Percentiles rank a stretch among this genome's conserved stretches.
These are phyloP conservation scores for Tothia fuscella DNA, from an alignment of 2,329 filamentous ascomycete species.

Conservation along the genomic window DNA sequence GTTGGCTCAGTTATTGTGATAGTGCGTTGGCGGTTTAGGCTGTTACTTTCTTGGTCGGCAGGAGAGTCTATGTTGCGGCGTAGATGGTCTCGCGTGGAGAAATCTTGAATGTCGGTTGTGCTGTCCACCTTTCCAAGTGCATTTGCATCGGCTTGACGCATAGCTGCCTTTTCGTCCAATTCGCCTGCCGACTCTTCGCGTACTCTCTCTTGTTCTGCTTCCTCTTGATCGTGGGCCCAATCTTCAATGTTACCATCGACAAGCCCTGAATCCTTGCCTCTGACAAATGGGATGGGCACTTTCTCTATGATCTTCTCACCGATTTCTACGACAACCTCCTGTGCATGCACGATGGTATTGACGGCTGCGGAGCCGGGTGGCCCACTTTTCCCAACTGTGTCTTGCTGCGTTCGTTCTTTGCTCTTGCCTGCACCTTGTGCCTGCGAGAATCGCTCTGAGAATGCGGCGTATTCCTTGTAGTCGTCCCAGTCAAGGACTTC, in stretches of 20 bases:
- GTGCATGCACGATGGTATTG: slow-evolving; percentile 16
- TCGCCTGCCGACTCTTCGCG: background rate
- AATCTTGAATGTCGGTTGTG: background rate
- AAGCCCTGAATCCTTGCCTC: slow-evolving; percentile 6
- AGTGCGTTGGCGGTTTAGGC: slow-evolving; percentile 19
- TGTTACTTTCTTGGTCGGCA: background rate
- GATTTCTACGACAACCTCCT: too few species aligned
- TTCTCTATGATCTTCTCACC: slow-evolving; percentile 12
- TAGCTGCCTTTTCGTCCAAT: slow-evolving; percentile 1
- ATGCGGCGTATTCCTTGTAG: slow-evolving; percentile 74
- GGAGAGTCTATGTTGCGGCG: slow-evolving; percentile 1
- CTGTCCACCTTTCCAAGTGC: background rate
- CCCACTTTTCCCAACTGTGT: slow-evolving; percentile 36
- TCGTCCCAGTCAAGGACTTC: slow-evolving; percentile 89
- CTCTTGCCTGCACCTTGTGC: slow-evolving; percentile 40
- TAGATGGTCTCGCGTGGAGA: slow-evolving; percentile 5
- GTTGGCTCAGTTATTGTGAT: slow-evolving; percentile 25
- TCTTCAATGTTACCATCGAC: slow-evolving; percentile 22
- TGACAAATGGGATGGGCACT: background rate
- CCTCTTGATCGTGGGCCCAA: slow-evolving; percentile 24
- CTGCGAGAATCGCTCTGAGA: slow-evolving; percentile 65
- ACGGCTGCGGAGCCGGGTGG: slow-evolving; percentile 31
- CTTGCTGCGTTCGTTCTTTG: slow-evolving; percentile 30
- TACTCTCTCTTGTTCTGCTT: slow-evolving; percentile 18
- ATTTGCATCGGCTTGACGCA: background rate